These are phyloP conservation scores for Lactarius quietus DNA, from an alignment of 768 basidiomycete species.

Conservation along the genomic window DNA sequence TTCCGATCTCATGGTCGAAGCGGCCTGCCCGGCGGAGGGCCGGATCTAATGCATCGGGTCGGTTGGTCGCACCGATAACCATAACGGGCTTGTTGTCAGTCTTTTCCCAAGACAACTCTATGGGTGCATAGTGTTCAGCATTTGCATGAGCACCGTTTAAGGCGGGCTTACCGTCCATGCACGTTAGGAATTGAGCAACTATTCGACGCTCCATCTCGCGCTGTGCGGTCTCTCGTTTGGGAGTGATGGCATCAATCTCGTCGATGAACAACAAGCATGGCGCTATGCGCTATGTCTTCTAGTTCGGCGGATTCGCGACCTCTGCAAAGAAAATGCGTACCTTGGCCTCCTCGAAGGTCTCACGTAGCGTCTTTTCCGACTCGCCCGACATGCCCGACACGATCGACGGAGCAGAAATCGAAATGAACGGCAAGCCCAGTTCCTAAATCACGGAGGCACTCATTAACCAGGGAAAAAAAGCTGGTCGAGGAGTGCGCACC, in stretches of 20 bases:
- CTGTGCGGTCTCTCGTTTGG: conserved; percentile 96
- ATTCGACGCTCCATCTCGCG: conserved; percentile 98
- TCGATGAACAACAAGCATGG: conserved; percentile 96
- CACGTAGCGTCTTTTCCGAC: conserved; percentile 92
- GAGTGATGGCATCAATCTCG: conserved; percentile 97
- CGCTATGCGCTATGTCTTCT: conserved; percentile 62
- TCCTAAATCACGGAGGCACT: conserved; percentile 50
- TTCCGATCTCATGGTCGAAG: conserved; percentile 96
- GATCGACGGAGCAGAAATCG: conserved; percentile 90
- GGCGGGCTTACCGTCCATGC: conserved; percentile 87
- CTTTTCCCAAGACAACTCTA: conserved; percentile 95
- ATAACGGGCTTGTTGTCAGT: conserved; percentile 89
- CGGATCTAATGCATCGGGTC: conserved; percentile 91
- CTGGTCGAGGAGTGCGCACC: conserved; percentile 43
- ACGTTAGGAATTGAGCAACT: conserved; percentile 95
- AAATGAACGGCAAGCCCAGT: conserved; percentile 89
- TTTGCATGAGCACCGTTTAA: not conserved
- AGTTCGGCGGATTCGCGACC: not conserved
- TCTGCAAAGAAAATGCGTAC: conserved; percentile 38
- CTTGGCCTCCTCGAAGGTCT: conserved; percentile 97
- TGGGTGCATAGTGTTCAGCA: not conserved
- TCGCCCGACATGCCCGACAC: conserved; percentile 99
- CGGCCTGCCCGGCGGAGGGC: conserved; percentile 90
- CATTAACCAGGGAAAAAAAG: not conserved
- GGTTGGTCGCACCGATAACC: conserved; percentile 94